Base-by-base conservation (phyloP, 2,329 filamentous ascomycete genomes). In the Fusarium duplospermum region DNA sequence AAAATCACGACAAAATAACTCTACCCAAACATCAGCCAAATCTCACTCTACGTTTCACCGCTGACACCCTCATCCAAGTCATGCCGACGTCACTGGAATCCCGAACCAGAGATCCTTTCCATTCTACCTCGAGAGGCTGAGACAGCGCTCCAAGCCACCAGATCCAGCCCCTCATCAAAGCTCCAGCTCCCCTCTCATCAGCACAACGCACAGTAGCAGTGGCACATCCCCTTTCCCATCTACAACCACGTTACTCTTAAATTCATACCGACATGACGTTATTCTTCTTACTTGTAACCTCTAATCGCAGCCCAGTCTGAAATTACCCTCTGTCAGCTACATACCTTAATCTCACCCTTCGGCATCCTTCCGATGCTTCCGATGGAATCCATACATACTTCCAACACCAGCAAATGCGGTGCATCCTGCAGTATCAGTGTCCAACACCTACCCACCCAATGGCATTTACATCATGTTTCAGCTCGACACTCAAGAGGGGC, bases 81-180 rank as follows among this genome's bases (percentile, higher is more conserved):
- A 63, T 66, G 38, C 35, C 60, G 36, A 71, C 62, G 64, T 76
- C 59, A 69, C 73, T 66, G 64, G 67, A 69, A 75, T 73, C 70
- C 45, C n/a, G 31, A 33, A 35, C 7, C 29, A 57, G n/a, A 35
- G 22, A 31, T 59, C 36, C 40, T 57, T 40, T 40, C 31, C 33
- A 35, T 59, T 42, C 54, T 59, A 29, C 63, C 66, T 71, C 45
- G 36, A 64, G 33, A 54, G 70, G 68, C 64, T 72, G 71, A 74
- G 64, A 67, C 70, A 64, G 16, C 64, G 60, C 67, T 61, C 33
- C 64, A 71, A 67, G 45, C 64, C 70, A 74, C 73, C 59, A 47
- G 67, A 27, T 61, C 42, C 67, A 35, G 54, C 67, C 36, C 36
- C 60, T 54, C 62, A 45, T 29, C 38, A 45, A 50, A 60, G 61